Conservation (phyloP, 2,329 filamentous ascomycete species). For the Xylaria arbuscula region DNA sequence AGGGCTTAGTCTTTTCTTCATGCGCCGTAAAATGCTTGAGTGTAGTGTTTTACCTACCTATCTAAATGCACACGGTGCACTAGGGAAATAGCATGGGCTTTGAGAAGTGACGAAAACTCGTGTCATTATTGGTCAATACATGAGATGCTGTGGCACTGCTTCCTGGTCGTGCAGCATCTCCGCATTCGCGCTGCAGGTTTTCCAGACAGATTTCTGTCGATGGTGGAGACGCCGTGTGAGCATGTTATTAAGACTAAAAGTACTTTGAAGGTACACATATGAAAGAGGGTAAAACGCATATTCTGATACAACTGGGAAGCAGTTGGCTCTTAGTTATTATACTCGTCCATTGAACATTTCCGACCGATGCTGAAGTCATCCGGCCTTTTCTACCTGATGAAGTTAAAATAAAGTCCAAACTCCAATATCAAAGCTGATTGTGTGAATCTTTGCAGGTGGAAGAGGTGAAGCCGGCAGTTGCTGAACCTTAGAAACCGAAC, state of each 20-base stretch:
- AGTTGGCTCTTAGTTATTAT: constrained; percentile 2
- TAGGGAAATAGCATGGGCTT: not conserved
- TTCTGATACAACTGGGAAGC: constrained; percentile 12
- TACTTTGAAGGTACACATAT: constrained; percentile 3
- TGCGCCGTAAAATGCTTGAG: too few species aligned
- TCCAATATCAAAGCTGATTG: constrained; percentile 12
- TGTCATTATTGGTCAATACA: constrained; percentile 9
- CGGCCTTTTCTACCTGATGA: constrained; percentile 22
- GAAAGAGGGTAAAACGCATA: too few species aligned
- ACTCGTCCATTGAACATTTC: not conserved
- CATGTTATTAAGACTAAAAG: not conserved
- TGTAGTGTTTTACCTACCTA: not conserved
- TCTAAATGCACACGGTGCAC: constrained; percentile 3
- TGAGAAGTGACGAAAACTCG: not conserved
- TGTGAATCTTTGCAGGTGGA: constrained; percentile 20
- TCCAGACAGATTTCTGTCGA: constrained; percentile 2
- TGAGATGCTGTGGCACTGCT: constrained; percentile 17
- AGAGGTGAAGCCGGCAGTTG: constrained; percentile 32
- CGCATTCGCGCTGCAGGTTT: constrained; percentile 6
- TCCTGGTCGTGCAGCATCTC: constrained; percentile 13
- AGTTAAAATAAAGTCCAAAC: constrained; percentile 34
- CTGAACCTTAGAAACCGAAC: constrained; percentile 31
- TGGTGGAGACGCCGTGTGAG: constrained; percentile 6
- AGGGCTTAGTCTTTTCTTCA: constrained; percentile 1
- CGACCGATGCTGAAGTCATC: not conserved